A percentile compares a stretch with the other conserved stretches of the same genome.
Evolutionary conservation across 306 rosid species (phyloP).

Genomic region (Rubus parviflorus): DNA sequence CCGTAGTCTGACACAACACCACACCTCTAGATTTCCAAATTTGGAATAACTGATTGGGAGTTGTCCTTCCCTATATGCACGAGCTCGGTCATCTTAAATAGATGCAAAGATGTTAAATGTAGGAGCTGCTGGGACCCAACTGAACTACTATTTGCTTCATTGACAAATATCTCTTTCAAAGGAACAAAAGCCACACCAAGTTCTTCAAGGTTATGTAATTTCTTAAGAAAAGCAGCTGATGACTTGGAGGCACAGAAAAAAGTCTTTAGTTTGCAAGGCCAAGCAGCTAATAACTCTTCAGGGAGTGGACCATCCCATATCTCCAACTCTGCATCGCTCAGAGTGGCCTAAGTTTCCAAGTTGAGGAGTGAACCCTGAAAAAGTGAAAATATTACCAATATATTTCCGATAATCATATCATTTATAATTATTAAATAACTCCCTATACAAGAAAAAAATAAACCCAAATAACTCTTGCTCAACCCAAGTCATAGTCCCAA

Average conservation of each 20-base stretch:
- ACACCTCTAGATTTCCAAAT: background rate
- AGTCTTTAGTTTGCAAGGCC: background rate
- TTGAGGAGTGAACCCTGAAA: slow-evolving; percentile 1
- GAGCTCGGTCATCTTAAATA: background rate
- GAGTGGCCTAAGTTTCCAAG: fast-evolving
- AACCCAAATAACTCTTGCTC: too few relatives aligned
- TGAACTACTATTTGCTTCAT: background rate
- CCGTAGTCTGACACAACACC: background rate
- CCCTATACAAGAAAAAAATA: too few relatives aligned
- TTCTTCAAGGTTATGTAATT: background rate
- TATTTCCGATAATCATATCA: too few relatives aligned
- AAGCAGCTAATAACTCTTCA: background rate
- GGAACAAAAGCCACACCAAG: background rate
- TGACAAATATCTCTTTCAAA: background rate
- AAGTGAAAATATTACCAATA: too few relatives aligned
- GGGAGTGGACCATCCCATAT: background rate
- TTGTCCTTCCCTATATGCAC: background rate
- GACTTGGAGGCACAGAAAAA: background rate
- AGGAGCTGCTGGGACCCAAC: background rate
- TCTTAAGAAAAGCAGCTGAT: background rate
- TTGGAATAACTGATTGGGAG: background rate
- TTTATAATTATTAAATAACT: too few relatives aligned
- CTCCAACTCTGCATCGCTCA: background rate
- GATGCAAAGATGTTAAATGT: background rate
- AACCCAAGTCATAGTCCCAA: too few relatives aligned